Evolutionary conservation across 495 filamentous ascomycete species (phyloP).

Genomic region (Aspergillus bridgeri): DNA sequence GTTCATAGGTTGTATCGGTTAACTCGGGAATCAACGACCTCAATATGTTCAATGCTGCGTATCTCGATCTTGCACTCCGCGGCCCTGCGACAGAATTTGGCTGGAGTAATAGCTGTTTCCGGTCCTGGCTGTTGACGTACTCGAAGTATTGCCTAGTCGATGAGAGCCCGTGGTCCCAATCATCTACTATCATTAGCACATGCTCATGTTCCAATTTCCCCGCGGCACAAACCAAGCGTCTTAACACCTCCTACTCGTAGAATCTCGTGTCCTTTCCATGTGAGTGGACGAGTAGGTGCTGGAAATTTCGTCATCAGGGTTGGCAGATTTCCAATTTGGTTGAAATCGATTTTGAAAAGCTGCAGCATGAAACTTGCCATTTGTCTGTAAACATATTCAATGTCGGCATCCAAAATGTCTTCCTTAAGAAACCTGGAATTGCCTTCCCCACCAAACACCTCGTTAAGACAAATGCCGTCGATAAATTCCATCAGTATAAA

Average conservation of each 20-base stretch:
- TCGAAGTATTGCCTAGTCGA: slow-evolving; percentile 32
- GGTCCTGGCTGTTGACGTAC: slow-evolving; percentile 30
- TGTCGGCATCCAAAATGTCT: slow-evolving; percentile 19
- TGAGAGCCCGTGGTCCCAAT: slow-evolving; percentile 27
- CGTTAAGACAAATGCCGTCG: neutral
- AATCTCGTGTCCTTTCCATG: slow-evolving; percentile 31
- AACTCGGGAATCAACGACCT: slow-evolving; percentile 22
- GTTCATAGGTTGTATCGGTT: slow-evolving; percentile 26
- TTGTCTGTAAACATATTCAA: slow-evolving; percentile 31
- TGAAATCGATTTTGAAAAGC: slow-evolving; percentile 27
- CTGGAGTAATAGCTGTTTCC: slow-evolving; percentile 30
- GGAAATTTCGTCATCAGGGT: slow-evolving; percentile 11
- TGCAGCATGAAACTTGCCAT: slow-evolving; percentile 28
- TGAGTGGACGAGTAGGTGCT: slow-evolving; percentile 23
- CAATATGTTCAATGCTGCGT: slow-evolving; percentile 24
- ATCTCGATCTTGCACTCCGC: slow-evolving; percentile 23
- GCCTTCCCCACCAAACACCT: neutral
- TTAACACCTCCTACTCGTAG: slow-evolving; percentile 33
- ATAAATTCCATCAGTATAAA: slow-evolving; percentile 12
- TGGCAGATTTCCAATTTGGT: slow-evolving; percentile 21
- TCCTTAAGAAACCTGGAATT: neutral
- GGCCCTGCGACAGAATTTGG: slow-evolving; percentile 28
- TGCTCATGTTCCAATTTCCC: no score
- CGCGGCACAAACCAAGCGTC: slow-evolving; percentile 33
- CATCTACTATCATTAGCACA: slow-evolving; percentile 20